Conservation (phyloP, 805 yeast genomes). For the Cyberlindnera veronae region DNA sequence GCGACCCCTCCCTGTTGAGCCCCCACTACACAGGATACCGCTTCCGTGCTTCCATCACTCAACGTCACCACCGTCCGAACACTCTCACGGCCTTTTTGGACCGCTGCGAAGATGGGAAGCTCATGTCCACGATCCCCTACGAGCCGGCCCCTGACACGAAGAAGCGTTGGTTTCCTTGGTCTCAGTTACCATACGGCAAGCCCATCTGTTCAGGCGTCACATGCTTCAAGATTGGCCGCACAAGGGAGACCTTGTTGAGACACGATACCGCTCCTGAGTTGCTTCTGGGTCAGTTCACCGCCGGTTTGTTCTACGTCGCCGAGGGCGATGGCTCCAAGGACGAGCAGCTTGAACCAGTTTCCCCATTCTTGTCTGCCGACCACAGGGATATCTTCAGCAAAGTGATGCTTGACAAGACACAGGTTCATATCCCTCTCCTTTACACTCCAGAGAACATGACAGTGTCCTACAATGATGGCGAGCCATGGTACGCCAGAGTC, state of each 20-base stretch:
- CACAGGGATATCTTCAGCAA: neutral
- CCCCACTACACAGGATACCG: conserved; percentile 6
- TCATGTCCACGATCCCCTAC: neutral
- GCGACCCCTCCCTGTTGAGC: conserved; percentile 7
- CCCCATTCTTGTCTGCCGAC: neutral
- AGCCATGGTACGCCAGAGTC: conserved; percentile 3
- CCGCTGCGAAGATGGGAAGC: conserved; percentile 3
- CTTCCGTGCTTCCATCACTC: neutral
- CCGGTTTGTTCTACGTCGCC: conserved; percentile 5
- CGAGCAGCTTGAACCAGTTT: conserved; percentile 3
- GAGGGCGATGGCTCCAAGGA: conserved; percentile 10
- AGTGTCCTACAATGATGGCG: neutral
- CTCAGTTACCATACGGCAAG: neutral
- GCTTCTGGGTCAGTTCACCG: conserved; percentile 1
- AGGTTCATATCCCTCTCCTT: conserved; percentile 1
- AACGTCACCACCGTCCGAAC: neutral
- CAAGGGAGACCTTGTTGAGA: conserved; percentile 4
- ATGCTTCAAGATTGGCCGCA: conserved; percentile 7
- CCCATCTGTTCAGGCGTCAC: conserved; percentile 5
- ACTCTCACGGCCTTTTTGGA: neutral
- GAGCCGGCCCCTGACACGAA: neutral
- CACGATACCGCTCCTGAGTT: neutral
- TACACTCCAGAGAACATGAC: conserved; percentile 1
- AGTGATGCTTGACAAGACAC: neutral
- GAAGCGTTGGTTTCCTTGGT: conserved; percentile 1